Conservation (phyloP, 116 monocot genomes). For the Posidonia oceanica region DNA sequence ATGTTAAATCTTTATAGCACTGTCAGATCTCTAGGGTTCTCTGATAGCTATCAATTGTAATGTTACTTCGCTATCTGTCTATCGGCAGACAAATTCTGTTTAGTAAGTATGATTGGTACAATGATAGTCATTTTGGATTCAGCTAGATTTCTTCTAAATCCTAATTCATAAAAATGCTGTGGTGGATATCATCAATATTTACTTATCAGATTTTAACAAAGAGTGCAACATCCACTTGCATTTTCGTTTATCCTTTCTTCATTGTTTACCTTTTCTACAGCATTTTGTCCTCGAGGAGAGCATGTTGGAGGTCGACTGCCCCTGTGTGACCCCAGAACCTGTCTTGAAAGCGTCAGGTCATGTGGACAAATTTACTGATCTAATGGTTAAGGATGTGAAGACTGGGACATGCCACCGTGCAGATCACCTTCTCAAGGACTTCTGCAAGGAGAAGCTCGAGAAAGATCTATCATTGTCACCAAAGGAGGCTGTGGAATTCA, state of each 20-base stretch:
- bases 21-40: no score
- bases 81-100: neutral
- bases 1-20: no score
- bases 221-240: neutral
- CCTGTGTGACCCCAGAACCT: conserved; percentile 84
- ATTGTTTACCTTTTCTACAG: conserved; percentile 17
- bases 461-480: conserved; percentile 56
- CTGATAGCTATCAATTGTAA: no score
- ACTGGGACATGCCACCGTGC: conserved; percentile 83
- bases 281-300: conserved; percentile 94
- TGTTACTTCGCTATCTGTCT: no score
- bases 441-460: conserved; percentile 86
- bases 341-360: conserved; percentile 89
- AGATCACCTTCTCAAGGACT: conserved; percentile 85
- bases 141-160: no score
- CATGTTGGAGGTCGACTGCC: conserved; percentile 90
- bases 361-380: conserved; percentile 87
- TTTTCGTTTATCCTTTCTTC: neutral
- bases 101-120: neutral
- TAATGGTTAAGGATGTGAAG: conserved; percentile 96
- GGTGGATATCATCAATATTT: neutral
- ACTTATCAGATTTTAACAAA: neutral
- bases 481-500: conserved; percentile 59
- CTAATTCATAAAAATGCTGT: no score
- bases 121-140: neutral